Evolutionary conservation across 2,329 filamentous ascomycete genomes (phyloP), one percentile per base, ranked within the genome.

Genomic region (Septoria petroselini): DNA sequence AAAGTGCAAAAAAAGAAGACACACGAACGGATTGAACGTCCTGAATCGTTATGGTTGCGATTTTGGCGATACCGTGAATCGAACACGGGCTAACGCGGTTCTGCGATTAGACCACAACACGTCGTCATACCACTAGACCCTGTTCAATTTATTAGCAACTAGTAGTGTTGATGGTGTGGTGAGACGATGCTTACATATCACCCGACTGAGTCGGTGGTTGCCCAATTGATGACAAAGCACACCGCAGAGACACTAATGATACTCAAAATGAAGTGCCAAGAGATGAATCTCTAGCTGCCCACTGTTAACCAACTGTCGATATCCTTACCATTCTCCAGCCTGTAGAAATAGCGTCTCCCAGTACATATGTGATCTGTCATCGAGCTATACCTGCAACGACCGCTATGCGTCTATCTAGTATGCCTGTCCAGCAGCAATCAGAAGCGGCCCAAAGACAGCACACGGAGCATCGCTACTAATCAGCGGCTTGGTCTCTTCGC

Each of bases 121-220:
- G 42, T 45, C 42, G 42, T 45, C 42, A 45, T 45, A 45, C 42
- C 42, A 45, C 41, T 45, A 65, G 56, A 17, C 70, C 72, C 2
- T 27, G 23, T 27, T n/a, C n/a, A n/a, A n/a, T n/a, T n/a, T n/a
- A n/a, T n/a, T n/a, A n/a, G n/a, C n/a, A n/a, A n/a, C n/a, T n/a
- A n/a, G n/a, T n/a, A n/a, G n/a, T n/a, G n/a, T n/a, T n/a, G n/a
- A n/a, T n/a, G n/a, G n/a, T 9, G 23, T 9, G 9, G 5, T 9
- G 5, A 5, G 23, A 9, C 23, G 5, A 9, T 27, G 9, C 23
- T 27, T 9, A 27, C 23, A 38, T 38, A 38, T 38, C 35, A 38
- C 35, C 35, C 14, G 14, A 38, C 35, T 38, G 35, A 38, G 35
- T 38, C 14, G 14, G 35, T 38, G 35, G 35, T 38, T 38, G 35